Percentiles rank a stretch among this genome's conserved stretches.
phyloP scores from a whole-genome alignment of 202 grass and related monocot genomes.

The Brachypodium distachyon region DNA sequence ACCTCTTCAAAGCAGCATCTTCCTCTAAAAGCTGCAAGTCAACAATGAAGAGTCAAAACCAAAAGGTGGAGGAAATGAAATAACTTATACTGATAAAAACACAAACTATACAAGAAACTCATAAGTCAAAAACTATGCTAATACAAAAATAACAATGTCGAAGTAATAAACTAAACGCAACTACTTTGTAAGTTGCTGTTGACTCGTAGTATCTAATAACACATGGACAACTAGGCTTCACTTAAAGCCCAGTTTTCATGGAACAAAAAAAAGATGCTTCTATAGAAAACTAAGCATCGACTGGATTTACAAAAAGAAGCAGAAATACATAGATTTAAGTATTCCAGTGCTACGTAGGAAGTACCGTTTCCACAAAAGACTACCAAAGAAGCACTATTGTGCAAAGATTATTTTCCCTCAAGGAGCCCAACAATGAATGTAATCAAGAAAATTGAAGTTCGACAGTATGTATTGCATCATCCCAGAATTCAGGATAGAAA shows the following conservation, averaged over 20 bases:
- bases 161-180: slow-evolving; percentile 3
- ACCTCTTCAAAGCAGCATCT: slow-evolving; percentile 77
- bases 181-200: not conserved
- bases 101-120: not conserved
- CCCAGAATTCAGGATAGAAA: not conserved
- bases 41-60: slow-evolving; percentile 6
- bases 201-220: not conserved
- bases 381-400: not conserved
- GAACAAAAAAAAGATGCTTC: not conserved
- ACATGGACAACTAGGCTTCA: not conserved
- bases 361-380: not conserved
- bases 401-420: not conserved
- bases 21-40: slow-evolving; percentile 77
- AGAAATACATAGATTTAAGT: not conserved
- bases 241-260: not conserved
- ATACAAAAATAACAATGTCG: not conserved
- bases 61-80: not conserved
- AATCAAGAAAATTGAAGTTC: not conserved
- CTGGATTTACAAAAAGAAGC: not conserved
- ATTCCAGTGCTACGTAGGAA: not conserved
- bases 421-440: not conserved
- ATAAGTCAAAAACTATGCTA: not conserved
- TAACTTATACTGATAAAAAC: not conserved
- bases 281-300: not conserved
- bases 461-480: not conserved